Evolutionary conservation across 2,329 filamentous ascomycete genomes (phyloP), one percentile per base, ranked within the genome.

Genomic region (Ophiostoma novo-ulmi): DNA sequence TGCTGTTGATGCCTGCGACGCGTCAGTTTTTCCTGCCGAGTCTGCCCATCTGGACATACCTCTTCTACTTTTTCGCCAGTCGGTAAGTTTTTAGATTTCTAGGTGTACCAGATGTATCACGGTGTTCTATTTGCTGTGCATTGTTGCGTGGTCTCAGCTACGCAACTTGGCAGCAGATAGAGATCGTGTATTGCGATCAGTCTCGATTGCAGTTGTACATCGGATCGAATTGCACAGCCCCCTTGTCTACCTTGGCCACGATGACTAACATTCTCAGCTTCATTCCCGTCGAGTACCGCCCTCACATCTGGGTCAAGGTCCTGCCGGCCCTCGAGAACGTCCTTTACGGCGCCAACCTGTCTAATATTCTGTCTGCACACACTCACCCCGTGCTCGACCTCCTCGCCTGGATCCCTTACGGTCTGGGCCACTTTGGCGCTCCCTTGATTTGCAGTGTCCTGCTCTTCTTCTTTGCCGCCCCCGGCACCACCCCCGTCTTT

Each of bases 261-360:
- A 11, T n/a, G 11, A 38, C 35, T 65, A 39, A 65, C 44, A n/a
- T 0, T 0, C 8, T 13, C 77, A 97, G 93, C 77, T 97, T 97
- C 81, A 94, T 97, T 75, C 91, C 93, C 52, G 87, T 89, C 75
- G 91, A 94, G 77, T 95, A 93, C 82, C 89, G 94, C 75, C 94
- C 94, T 72, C 91, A 93, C 73, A 97, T 97, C 76, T 97, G 93
- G 92, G 94, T 97, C 75, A 93, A 94, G 77, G 93, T 98, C 38
- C 86, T 98, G 48, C 94, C 94, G 5, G 93, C 94, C 22, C 87
- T 98, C 74, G 94, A 98, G 81, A 97, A 98, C 80, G 95, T 98
- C 73, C 85, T 98, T 44, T 98, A 97, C 78, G 94, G 94, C 75
- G 93, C 94, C 73, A 97, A 97, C 81, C 85, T 97, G 71, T 97